Conservation (phyloP, 768 basidiomycete species). For the Pseudohyphozyma bogoriensis region DNA sequence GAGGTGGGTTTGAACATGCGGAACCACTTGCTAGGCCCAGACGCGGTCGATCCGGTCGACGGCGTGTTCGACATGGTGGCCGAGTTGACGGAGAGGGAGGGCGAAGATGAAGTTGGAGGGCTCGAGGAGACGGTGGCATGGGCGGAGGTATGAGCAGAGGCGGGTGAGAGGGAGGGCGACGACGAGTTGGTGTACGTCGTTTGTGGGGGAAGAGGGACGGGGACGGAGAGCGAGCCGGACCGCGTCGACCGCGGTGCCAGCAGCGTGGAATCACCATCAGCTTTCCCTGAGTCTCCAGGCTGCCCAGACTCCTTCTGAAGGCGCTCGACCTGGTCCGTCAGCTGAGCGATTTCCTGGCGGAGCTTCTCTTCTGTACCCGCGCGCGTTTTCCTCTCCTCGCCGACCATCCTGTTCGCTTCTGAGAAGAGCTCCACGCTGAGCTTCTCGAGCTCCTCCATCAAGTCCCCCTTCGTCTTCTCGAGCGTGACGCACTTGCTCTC, state of each 20-base stretch:
- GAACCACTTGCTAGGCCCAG: no score
- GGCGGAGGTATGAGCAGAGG: neutral
- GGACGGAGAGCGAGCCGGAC: no score
- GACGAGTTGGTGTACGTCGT: no score
- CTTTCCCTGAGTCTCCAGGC: no score
- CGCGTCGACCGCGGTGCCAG: no score
- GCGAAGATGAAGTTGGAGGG: no score
- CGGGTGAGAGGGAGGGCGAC: neutral
- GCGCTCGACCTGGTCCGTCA: constrained; percentile 2
- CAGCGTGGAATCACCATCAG: no score
- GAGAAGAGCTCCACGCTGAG: constrained; percentile 25
- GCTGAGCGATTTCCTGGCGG: constrained; percentile 5
- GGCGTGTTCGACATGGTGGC: no score
- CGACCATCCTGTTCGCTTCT: constrained; percentile 27
- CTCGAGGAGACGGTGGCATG: neutral
- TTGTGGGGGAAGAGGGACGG: no score
- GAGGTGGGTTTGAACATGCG: neutral
- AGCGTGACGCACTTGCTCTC: constrained; percentile 20
- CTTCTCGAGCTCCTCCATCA: constrained; percentile 26
- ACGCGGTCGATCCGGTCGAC: no score
- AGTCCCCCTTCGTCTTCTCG: constrained; percentile 26
- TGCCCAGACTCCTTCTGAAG: no score
- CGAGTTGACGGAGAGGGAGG: no score
- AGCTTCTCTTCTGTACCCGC: constrained; percentile 17
- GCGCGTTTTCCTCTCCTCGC: constrained; percentile 12